These are phyloP conservation scores for Boletus holoroseus DNA, from an alignment of 1,284 basidiomycete genomes.

Conservation along the genomic window DNA sequence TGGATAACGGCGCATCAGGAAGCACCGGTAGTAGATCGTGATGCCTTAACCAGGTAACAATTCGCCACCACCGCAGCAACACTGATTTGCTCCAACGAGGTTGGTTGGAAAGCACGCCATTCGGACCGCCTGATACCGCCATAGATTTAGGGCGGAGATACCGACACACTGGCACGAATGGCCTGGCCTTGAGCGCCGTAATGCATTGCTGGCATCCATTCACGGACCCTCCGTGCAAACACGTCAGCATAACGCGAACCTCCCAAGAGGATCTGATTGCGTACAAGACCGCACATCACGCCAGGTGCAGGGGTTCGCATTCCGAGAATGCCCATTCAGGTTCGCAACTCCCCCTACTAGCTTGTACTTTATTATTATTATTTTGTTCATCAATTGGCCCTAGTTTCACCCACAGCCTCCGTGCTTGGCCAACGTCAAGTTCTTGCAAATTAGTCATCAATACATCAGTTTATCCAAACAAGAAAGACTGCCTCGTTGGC, in stretches of 20 bases:
- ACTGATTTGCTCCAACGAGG: constrained; percentile 6
- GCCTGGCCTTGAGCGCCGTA: constrained; percentile 24
- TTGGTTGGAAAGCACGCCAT: neutral
- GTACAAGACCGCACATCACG: constrained; percentile 23
- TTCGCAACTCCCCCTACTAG: constrained; percentile 14
- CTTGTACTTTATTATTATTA: constrained; percentile 3
- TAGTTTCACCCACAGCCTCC: constrained; percentile 15
- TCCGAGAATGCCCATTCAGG: constrained; percentile 31
- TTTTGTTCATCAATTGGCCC: constrained; percentile 7
- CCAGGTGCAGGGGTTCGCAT: constrained; percentile 22
- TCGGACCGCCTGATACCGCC: constrained; percentile 4
- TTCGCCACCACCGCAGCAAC: neutral
- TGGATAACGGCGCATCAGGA: constrained; percentile 21
- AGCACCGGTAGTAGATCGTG: constrained; percentile 22
- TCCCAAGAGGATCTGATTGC: constrained; percentile 23
- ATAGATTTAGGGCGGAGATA: constrained; percentile 24
- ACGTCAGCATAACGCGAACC: constrained; percentile 31
- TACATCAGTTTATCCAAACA: constrained; percentile 11
- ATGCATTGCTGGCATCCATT: constrained; percentile 27
- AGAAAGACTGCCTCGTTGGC: constrained; percentile 14
- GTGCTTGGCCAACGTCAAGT: constrained; percentile 7
- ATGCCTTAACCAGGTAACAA: constrained; percentile 16
- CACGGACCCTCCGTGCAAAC: constrained; percentile 27
- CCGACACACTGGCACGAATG: constrained; percentile 6
- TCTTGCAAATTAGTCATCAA: constrained; percentile 13